These are phyloP conservation scores for Coprinellus micaceus DNA, from an alignment of 768 basidiomycete genomes.

Conservation along the genomic window DNA sequence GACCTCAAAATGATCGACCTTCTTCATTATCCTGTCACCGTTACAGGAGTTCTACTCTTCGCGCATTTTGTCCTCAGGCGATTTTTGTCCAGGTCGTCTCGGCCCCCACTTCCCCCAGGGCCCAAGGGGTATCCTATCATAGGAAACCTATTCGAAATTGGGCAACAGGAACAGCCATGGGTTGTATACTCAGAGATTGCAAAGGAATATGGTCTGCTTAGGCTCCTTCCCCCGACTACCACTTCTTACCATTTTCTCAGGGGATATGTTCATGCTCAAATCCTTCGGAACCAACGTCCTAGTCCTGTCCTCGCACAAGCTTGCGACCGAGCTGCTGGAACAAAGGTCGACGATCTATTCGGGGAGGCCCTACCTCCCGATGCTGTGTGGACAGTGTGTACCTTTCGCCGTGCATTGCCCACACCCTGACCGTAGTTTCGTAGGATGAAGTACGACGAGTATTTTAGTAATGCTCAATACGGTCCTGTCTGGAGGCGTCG, in stretches of 20 bases:
- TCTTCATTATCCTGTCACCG: too few relatives aligned
- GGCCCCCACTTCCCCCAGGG: neutral
- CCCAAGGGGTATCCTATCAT: constrained; percentile 2
- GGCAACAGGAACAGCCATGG: neutral
- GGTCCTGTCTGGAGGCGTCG: constrained; percentile 2
- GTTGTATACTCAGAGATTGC: neutral
- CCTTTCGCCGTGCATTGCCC: too few relatives aligned
- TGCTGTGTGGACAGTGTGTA: constrained; percentile 8
- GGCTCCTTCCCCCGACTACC: neutral
- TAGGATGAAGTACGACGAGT: neutral
- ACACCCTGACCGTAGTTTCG: neutral
- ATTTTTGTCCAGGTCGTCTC: too few relatives aligned
- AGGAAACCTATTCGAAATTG: neutral
- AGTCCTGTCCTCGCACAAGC: constrained; percentile 18
- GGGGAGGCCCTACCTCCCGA: constrained; percentile 1
- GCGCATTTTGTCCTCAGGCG: too few relatives aligned
- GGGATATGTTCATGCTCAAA: constrained; percentile 1
- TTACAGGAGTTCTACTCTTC: too few relatives aligned
- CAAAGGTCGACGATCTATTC: constrained; percentile 20
- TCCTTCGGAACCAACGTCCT: constrained; percentile 11
- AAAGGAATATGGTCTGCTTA: neutral
- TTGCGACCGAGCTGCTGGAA: constrained; percentile 19
- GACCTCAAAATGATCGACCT: too few relatives aligned
- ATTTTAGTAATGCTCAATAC: neutral
- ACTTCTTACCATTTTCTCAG: neutral